A percentile compares a stretch with the other conserved stretches of the same genome.
Conservation (phyloP, 2,329 filamentous ascomycete species). For the Exserohilum rostratum region DNA sequence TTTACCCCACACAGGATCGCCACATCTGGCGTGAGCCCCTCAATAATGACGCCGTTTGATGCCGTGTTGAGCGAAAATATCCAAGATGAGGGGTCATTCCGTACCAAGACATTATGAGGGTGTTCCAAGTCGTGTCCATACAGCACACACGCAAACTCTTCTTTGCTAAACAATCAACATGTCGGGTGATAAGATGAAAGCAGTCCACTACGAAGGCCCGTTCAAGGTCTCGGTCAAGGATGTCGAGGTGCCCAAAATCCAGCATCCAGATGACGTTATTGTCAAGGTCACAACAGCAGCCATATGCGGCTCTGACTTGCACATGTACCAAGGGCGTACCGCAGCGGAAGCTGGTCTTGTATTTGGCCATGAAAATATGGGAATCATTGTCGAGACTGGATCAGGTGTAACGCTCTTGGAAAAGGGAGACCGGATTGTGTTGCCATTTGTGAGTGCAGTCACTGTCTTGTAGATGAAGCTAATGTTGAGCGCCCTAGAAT, state of each 20-base stretch:
- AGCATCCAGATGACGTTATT: slow-evolving; percentile 69
- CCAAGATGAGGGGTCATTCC: not conserved
- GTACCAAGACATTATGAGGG: not conserved
- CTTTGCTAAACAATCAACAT: slow-evolving; percentile 6
- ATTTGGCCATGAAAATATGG: slow-evolving; percentile 69
- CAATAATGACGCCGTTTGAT: not conserved
- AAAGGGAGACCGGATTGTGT: slow-evolving; percentile 67
- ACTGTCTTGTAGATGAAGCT: not conserved
- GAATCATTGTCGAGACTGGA: slow-evolving; percentile 62
- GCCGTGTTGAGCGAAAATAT: not conserved
- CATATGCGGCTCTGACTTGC: slow-evolving; percentile 60
- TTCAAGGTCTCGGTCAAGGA: slow-evolving; percentile 68
- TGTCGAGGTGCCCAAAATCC: slow-evolving; percentile 62
- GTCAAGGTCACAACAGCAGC: slow-evolving; percentile 69
- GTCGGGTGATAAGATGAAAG: slow-evolving; percentile 59
- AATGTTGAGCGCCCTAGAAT: not conserved
- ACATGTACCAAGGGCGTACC: slow-evolving; percentile 71
- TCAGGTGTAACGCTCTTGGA: slow-evolving; percentile 65
- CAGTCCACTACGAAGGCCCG: slow-evolving; percentile 67
- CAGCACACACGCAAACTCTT: not conserved
- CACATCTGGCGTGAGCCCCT: not conserved
- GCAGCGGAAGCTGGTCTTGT: slow-evolving; percentile 67
- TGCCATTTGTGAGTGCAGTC: slow-evolving; percentile 59
- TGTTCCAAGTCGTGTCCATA: not conserved
- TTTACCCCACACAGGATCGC: not conserved